Percentiles rank a stretch among this genome's conserved stretches.
phyloP scores from a whole-genome alignment of 2,329 filamentous ascomycete genomes.

The Leptographium radiaticola region DNA sequence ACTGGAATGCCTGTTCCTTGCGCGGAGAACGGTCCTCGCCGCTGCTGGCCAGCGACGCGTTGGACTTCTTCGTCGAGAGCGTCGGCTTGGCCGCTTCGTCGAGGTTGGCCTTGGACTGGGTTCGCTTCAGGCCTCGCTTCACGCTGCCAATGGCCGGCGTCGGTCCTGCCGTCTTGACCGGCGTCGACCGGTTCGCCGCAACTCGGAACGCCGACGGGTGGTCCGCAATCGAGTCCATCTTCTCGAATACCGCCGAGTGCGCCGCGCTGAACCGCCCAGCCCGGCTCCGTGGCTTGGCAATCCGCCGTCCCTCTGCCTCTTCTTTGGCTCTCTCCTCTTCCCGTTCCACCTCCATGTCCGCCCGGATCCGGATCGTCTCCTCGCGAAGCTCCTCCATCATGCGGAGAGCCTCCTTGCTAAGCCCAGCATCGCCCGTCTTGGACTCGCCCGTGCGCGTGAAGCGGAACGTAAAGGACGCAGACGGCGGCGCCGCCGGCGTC shows the following conservation, averaged over 20 bases:
- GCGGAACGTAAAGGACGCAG: conserved; percentile 52
- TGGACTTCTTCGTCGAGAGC: conserved; percentile 11
- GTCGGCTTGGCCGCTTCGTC: conserved; percentile 33
- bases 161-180: conserved; percentile 20
- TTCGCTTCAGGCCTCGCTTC: conserved; percentile 36
- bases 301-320: conserved; percentile 40
- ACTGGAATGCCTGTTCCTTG: conserved; percentile 12
- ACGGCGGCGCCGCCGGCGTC: conserved; percentile 30
- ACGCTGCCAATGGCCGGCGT: neutral
- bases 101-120: conserved; percentile 44
- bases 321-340: conserved; percentile 39
- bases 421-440: conserved; percentile 26
- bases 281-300: conserved; percentile 69
- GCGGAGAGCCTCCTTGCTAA: conserved; percentile 48
- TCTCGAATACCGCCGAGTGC: conserved; percentile 83
- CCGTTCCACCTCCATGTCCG: conserved; percentile 49
- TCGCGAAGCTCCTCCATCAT: conserved; percentile 57
- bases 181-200: conserved; percentile 38
- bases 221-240: conserved; percentile 91
- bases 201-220: conserved; percentile 70
- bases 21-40: conserved; percentile 10
- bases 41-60: conserved; percentile 15
- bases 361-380: conserved; percentile 59
- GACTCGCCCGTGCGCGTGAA: conserved; percentile 29
- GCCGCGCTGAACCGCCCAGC: conserved; percentile 68